A percentile compares a stretch with the other conserved stretches of the same genome.
Conservation (phyloP, 2,329 filamentous ascomycete species). For the Alternaria sp. region DNA sequence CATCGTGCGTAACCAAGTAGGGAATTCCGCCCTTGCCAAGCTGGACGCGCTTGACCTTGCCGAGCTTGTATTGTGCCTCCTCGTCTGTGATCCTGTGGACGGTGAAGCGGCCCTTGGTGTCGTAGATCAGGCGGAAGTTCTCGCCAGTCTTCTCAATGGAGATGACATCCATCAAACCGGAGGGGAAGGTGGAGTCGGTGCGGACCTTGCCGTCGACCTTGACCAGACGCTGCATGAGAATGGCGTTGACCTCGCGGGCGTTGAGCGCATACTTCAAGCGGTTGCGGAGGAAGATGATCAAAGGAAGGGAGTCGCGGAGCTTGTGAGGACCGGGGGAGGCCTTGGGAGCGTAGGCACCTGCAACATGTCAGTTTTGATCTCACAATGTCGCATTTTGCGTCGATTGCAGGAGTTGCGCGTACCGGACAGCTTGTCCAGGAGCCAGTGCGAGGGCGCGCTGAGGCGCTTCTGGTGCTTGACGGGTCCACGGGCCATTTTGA, state of each 20-base stretch:
- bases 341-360: slow-evolving; percentile 68
- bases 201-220: slow-evolving; percentile 99
- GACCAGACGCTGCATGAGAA: slow-evolving; percentile 99
- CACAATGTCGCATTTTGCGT: slow-evolving; percentile 16
- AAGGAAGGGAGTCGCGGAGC: slow-evolving; percentile 96
- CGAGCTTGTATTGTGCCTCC: slow-evolving; percentile 99
- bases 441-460: slow-evolving; percentile 98
- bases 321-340: slow-evolving; percentile 93
- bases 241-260: slow-evolving; percentile 94
- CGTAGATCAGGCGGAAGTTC: slow-evolving; percentile 99
- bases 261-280: slow-evolving; percentile 99
- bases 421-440: slow-evolving; percentile 99
- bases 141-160: slow-evolving; percentile 99
- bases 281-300: slow-evolving; percentile 84
- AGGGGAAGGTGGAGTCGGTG: slow-evolving; percentile 96
- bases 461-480: slow-evolving; percentile 99
- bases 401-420: slow-evolving; percentile 60
- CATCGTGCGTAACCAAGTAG: slow-evolving; percentile 99
- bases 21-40: slow-evolving; percentile 99
- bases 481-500: slow-evolving; percentile 73
- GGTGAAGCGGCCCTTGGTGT: slow-evolving; percentile 99
- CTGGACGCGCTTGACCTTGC: slow-evolving; percentile 99
- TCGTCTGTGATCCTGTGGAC: slow-evolving; percentile 99
- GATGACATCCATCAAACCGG: slow-evolving; percentile 99
- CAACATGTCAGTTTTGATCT: slow-evolving; percentile 28